Evolutionary conservation across 371 early-diverging fungal species (phyloP), one percentile per base, ranked within the genome.

Genomic region (Fennellomyces sp.): DNA sequence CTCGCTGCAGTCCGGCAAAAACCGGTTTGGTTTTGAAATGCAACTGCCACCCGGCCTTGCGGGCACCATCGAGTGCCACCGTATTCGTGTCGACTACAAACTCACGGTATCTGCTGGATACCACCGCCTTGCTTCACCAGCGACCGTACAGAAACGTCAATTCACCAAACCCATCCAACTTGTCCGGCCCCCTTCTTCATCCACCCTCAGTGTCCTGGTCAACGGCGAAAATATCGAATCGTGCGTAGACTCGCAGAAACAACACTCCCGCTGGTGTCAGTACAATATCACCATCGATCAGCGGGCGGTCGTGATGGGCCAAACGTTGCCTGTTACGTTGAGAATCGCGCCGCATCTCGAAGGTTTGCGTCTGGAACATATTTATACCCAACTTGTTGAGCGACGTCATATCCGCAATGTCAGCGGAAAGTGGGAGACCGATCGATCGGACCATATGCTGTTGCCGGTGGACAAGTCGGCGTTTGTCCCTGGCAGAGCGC

Each of bases 261-360:
- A 54, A 54, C 27, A 26, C 17, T 23, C 55, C 0, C n/a, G 27
- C n/a, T 54, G 55, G 55, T 54, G 55, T n/a, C 55, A 54, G 17
- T 54, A 54, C 17, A 8, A 25, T n/a, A 39, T 54, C 15, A 36
- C 39, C 7, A 36, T 54, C 27, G 55, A 54, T 21, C 36, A 54
- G 25, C 35, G 33, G 2, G 15, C 52, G 17, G 25, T 28, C 27
- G 17, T 36, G 0, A 11, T 35, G 7, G 55, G 55, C 21, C 35
- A 54, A 17, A 12, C 28, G 11, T n/a, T 54, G n/a, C 26, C 27
- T 7, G 39, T 54, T 17, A 13, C 27, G 12, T 17, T 54, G 15
- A 15, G 13, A 6, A 35, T 54, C 7, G 55, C 55, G 13, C 55
- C 55, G 3, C 55, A 54, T 39, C 3, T 54, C 2, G 35, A 39